phyloP scores from a whole-genome alignment of 2,329 filamentous ascomycete species.

The Hypoxylon sp. region DNA sequence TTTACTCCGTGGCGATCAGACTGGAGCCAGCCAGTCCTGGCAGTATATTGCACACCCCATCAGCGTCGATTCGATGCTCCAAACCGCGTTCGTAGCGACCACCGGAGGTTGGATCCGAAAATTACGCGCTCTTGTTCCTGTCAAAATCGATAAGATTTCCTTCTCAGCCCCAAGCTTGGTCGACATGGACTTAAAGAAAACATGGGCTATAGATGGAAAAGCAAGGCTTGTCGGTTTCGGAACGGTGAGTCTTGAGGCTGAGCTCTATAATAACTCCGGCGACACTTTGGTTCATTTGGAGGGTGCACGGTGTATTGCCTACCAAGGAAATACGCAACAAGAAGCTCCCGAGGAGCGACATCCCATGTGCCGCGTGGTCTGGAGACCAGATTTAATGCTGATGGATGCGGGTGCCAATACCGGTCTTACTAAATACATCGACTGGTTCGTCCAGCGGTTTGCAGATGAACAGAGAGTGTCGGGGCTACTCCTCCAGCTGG shows the following conservation, averaged over 20 bases:
- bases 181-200: not conserved
- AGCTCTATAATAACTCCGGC: not conserved
- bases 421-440: not conserved
- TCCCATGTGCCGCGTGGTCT: not conserved
- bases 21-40: not conserved
- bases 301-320: not conserved
- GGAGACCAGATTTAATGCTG: not conserved
- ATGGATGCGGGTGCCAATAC: not conserved
- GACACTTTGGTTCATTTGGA: not conserved
- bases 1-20: not conserved
- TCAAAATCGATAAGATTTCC: not conserved
- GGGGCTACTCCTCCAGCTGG: not conserved
- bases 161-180: not conserved
- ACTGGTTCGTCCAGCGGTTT: not conserved
- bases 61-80: conserved; percentile 7
- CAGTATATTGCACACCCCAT: conserved; percentile 18
- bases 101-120: not conserved
- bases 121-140: not conserved
- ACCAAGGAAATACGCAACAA: not conserved
- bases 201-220: not conserved
- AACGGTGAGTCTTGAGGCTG: not conserved
- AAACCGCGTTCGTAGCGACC: conserved; percentile 2
- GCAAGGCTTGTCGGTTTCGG: not conserved
- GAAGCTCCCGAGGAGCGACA: not conserved
- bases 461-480: not conserved